These are phyloP conservation scores for Aspergillus tubingensis DNA, from an alignment of 2,329 filamentous ascomycete species.

Conservation along the genomic window DNA sequence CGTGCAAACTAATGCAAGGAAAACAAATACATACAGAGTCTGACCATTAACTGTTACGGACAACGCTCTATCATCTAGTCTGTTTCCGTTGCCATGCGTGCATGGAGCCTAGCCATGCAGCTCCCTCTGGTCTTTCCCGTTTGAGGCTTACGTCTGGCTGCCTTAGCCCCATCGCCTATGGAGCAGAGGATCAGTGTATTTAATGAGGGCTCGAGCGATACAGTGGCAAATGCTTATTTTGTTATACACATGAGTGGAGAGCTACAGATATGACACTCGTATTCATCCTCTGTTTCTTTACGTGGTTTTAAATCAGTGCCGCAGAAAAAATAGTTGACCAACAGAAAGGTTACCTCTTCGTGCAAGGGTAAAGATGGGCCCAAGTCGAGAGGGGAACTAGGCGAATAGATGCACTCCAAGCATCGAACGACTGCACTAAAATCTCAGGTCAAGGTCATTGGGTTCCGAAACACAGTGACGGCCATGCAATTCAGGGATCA, in stretches of 20 bases:
- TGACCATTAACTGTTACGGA: constrained; percentile 11
- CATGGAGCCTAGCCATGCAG: constrained; percentile 4
- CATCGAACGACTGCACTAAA: background rate
- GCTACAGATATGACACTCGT: background rate
- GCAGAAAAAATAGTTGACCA: background rate
- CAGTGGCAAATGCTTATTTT: background rate
- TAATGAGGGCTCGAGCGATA: background rate
- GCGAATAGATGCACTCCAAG: background rate
- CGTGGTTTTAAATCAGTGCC: background rate
- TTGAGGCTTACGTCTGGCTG: background rate
- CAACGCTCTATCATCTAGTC: constrained; percentile 15
- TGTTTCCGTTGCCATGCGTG: constrained; percentile 16
- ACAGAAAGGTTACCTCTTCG: background rate
- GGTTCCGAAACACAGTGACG: constrained; percentile 1
- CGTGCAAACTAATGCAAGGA: constrained; percentile 27
- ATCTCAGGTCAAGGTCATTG: background rate
- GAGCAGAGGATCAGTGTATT: background rate
- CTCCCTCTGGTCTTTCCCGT: background rate
- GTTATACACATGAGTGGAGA: background rate
- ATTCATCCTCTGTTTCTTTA: background rate
- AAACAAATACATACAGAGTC: constrained; percentile 25
- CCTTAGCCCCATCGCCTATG: background rate
- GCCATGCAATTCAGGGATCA: background rate
- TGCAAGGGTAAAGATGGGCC: background rate
- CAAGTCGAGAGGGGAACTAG: background rate